Conservation (phyloP, 2,329 filamentous ascomycete species). For the Gliomastix tumulicola region DNA sequence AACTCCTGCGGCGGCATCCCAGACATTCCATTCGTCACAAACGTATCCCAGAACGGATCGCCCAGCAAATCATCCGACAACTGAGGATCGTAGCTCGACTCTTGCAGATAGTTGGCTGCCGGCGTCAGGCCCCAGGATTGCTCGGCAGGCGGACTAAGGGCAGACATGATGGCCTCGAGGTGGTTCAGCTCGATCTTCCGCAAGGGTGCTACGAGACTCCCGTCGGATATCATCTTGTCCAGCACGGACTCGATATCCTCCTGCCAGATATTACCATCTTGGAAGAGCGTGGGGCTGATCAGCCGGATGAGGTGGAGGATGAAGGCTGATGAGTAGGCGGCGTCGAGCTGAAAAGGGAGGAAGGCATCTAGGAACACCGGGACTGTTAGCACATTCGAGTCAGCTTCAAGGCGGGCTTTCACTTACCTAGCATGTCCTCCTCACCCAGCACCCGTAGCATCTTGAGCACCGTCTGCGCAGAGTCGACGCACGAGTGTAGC, state of each 20-base stretch:
- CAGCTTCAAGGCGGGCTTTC: not conserved
- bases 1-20: constrained; percentile 20
- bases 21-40: constrained; percentile 19
- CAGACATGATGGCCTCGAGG: constrained; percentile 25
- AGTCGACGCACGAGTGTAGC: constrained; percentile 18
- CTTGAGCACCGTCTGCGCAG: constrained; percentile 15
- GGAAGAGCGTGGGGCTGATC: constrained; percentile 23
- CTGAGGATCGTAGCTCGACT: not conserved
- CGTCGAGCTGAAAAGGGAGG: constrained; percentile 31
- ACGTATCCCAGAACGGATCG: constrained; percentile 18
- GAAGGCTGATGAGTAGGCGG: constrained; percentile 31
- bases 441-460: constrained; percentile 16
- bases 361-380: constrained; percentile 20
- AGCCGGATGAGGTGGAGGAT: constrained; percentile 25
- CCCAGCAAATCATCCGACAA: not conserved
- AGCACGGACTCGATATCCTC: constrained; percentile 25
- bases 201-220: constrained; percentile 26
- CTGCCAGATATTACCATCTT: constrained; percentile 24
- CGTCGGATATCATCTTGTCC: constrained; percentile 27
- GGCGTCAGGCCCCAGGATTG: not conserved
- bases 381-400: not conserved
- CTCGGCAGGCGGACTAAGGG: constrained; percentile 16
- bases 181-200: constrained; percentile 27
- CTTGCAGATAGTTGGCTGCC: not conserved
- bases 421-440: constrained; percentile 16